Conservation (phyloP, 805 yeast genomes). For the Candida quercuum region DNA sequence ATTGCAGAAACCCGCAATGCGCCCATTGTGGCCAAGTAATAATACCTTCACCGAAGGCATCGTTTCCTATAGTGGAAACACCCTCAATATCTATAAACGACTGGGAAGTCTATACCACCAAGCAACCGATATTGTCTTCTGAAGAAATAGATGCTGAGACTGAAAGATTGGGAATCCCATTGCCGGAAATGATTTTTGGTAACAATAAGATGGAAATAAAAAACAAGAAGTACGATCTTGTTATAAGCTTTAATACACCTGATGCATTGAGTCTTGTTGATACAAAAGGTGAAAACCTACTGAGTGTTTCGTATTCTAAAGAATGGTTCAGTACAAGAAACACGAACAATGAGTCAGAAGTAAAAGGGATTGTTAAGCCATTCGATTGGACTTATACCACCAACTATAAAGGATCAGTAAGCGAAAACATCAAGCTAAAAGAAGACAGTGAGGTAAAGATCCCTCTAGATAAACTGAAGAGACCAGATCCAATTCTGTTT, state of each 20-base stretch:
- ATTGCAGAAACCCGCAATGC: slow-evolving; percentile 42
- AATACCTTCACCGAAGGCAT: slow-evolving; percentile 71
- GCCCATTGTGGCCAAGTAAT: slow-evolving; percentile 65
- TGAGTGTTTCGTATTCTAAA: slow-evolving; percentile 79
- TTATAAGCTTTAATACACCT: slow-evolving; percentile 64
- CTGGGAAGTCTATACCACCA: slow-evolving; percentile 72
- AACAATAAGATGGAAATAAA: slow-evolving; percentile 58
- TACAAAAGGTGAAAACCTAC: slow-evolving; percentile 43
- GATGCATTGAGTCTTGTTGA: slow-evolving; percentile 65
- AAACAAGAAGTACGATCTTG: slow-evolving; percentile 34
- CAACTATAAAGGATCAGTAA: slow-evolving; percentile 59
- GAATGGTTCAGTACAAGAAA: slow-evolving; percentile 57
- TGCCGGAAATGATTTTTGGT: slow-evolving; percentile 98
- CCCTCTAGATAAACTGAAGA: slow-evolving; percentile 65
- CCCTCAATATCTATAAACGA: slow-evolving; percentile 67
- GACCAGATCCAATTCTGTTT: slow-evolving; percentile 81
- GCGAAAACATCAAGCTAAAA: slow-evolving; percentile 11
- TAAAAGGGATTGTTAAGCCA: slow-evolving; percentile 65
- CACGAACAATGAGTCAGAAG: slow-evolving; percentile 31
- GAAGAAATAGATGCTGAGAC: slow-evolving; percentile 63
- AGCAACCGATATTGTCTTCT: slow-evolving; percentile 73
- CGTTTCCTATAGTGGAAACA: slow-evolving; percentile 54
- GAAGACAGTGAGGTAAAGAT: slow-evolving; percentile 35
- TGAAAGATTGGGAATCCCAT: slow-evolving; percentile 62
- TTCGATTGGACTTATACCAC: slow-evolving; percentile 97